Evolutionary conservation across 805 yeast genomes (phyloP).

Genomic region (Candida vartiovaarae): DNA sequence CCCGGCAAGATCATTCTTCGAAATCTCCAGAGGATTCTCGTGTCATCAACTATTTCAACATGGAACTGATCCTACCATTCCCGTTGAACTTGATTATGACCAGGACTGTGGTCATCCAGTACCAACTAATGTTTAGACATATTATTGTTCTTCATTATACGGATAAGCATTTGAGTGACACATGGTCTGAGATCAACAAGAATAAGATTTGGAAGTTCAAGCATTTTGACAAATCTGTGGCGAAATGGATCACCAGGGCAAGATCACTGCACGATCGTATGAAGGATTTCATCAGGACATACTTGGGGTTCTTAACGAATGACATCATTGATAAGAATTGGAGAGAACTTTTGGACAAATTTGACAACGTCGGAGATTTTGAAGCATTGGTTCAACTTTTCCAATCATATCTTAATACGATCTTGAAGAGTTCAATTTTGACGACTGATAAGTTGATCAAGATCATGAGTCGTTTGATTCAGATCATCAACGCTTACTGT

Average conservation of each 20-base stretch:
- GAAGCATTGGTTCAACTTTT: constrained; percentile 39
- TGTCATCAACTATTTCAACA: constrained; percentile 44
- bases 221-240: constrained; percentile 35
- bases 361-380: constrained; percentile 29
- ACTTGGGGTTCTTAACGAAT: constrained; percentile 46
- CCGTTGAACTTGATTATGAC: constrained; percentile 76
- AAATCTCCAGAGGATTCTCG: constrained; percentile 29
- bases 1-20: constrained; percentile 4
- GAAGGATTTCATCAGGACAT: constrained; percentile 46
- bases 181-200: constrained; percentile 66
- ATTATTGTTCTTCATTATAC: constrained; percentile 56
- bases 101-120: constrained; percentile 64
- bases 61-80: constrained; percentile 67
- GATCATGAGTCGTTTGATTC: constrained; percentile 37
- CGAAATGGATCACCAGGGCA: constrained; percentile 47
- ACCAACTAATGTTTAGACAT: constrained; percentile 73
- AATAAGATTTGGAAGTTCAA: constrained; percentile 61
- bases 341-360: constrained; percentile 28
- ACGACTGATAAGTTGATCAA: constrained; percentile 50
- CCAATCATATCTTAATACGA: constrained; percentile 52
- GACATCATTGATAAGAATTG: constrained; percentile 57
- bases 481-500: constrained; percentile 40
- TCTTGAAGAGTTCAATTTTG: constrained; percentile 58
- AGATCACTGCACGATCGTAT: constrained; percentile 45
- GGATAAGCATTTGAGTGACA: constrained; percentile 48